A percentile compares a stretch with the other conserved stretches of the same genome.
Evolutionary conservation across 805 yeast genomes (phyloP).

Genomic region (Kluyveromyces siamensis): DNA sequence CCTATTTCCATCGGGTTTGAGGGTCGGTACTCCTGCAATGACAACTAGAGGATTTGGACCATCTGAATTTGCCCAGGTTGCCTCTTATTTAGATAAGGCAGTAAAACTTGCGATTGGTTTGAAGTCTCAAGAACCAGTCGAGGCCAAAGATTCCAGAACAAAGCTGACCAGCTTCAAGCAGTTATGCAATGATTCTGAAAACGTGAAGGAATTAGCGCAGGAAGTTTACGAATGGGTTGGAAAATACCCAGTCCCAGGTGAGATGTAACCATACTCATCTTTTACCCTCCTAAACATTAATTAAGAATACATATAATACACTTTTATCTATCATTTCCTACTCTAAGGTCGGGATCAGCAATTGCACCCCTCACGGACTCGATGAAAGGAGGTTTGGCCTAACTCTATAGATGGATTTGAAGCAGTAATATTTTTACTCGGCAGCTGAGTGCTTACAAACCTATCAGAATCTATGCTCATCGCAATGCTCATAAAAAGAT

Average conservation of each 20-base stretch:
- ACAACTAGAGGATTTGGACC: constrained; percentile 86
- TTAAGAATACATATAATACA: not conserved
- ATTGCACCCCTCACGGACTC: not conserved
- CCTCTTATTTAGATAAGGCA: constrained; percentile 70
- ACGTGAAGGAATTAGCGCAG: constrained; percentile 49
- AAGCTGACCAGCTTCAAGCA: constrained; percentile 60
- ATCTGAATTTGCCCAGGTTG: constrained; percentile 73
- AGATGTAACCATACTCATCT: constrained; percentile 24
- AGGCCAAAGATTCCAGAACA: constrained; percentile 52
- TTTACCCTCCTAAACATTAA: not conserved
- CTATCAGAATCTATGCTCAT: constrained; percentile 29
- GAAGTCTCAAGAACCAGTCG: constrained; percentile 35
- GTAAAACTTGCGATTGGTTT: constrained; percentile 57
- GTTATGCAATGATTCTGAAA: constrained; percentile 54
- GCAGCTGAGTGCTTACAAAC: constrained; percentile 5
- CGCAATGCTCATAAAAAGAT: constrained; percentile 38
- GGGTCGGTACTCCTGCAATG: constrained; percentile 99
- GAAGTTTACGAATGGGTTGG: constrained; percentile 70
- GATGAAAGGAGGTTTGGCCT: not conserved
- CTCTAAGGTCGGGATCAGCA: not conserved
- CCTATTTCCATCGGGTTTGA: constrained; percentile 88
- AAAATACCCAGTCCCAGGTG: constrained; percentile 85
- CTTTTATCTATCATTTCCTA: constrained; percentile 8
- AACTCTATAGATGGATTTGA: not conserved
- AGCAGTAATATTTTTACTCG: not conserved